phyloP scores from a whole-genome alignment of 768 basidiomycete genomes.

The Lactifluus echinatus region DNA sequence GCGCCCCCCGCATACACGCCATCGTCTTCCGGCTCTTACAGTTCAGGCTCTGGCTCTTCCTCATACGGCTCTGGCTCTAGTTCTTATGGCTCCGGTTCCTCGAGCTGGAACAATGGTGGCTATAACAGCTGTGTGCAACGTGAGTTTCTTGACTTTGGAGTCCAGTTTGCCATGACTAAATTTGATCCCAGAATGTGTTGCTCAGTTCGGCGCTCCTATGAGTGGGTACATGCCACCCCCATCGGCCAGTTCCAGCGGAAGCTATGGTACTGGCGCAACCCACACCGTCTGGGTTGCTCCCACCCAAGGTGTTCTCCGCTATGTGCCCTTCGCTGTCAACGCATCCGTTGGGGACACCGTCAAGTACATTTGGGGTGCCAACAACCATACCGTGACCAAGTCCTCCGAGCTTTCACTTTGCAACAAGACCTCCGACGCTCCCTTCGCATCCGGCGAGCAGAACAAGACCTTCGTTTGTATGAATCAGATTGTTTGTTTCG shows the following conservation, averaged over 20 bases:
- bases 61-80: neutral
- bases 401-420: constrained; percentile 57
- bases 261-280: constrained; percentile 45
- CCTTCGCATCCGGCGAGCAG: constrained; percentile 61
- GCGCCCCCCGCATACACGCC: constrained; percentile 27
- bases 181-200: constrained; percentile 47
- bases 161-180: neutral
- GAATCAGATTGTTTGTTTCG: neutral
- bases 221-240: constrained; percentile 25
- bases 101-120: constrained; percentile 45
- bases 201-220: constrained; percentile 41
- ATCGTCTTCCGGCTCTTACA: constrained; percentile 25
- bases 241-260: constrained; percentile 23
- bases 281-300: constrained; percentile 77
- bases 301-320: constrained; percentile 64
- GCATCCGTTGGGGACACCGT: constrained; percentile 72
- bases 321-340: constrained; percentile 66
- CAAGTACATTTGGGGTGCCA: constrained; percentile 68
- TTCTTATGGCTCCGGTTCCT: constrained; percentile 52
- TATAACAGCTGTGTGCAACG: constrained; percentile 67
- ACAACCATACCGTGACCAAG: constrained; percentile 80
- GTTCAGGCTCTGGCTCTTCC: constrained; percentile 24
- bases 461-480: constrained; percentile 54
- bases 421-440: constrained; percentile 55
- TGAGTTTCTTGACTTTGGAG: constrained; percentile 30